Evolutionary conservation across 306 rosid genomes (phyloP).

Genomic region (Prinsepia uniflora): DNA sequence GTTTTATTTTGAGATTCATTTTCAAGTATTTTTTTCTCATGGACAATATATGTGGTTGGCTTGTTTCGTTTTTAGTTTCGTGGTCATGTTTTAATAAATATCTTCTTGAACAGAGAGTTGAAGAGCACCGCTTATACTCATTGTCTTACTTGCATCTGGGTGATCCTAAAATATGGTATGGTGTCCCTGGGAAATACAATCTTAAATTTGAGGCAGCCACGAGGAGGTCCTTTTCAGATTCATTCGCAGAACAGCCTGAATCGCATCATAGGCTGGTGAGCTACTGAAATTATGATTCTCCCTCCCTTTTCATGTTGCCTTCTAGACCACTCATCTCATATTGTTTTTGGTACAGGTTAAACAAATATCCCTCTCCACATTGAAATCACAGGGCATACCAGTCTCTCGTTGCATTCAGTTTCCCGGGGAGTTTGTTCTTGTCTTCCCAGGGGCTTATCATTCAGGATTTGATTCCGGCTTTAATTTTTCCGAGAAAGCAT

Average conservation of each 20-base stretch:
- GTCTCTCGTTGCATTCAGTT: slow-evolving; percentile 72
- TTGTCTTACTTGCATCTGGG: slow-evolving; percentile 72
- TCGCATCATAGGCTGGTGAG: slow-evolving; percentile 54
- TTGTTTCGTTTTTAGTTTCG: neutral
- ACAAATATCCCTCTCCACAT: slow-evolving; percentile 50
- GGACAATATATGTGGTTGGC: neutral
- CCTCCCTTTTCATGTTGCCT: neutral
- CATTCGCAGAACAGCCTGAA: slow-evolving; percentile 30
- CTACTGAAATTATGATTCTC: neutral
- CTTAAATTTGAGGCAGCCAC: slow-evolving; percentile 43
- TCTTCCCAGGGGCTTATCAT: slow-evolving; percentile 71
- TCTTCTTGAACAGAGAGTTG: slow-evolving; percentile 54
- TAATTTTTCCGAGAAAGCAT: slow-evolving; percentile 62
- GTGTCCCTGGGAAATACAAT: slow-evolving; percentile 53
- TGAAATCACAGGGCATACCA: slow-evolving; percentile 66
- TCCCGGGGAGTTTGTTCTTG: slow-evolving; percentile 72
- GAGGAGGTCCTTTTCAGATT: slow-evolving; percentile 40
- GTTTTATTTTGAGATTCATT: neutral
- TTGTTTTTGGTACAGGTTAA: slow-evolving; percentile 43
- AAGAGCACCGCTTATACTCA: slow-evolving; percentile 70
- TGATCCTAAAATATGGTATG: slow-evolving; percentile 74
- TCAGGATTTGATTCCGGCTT: slow-evolving; percentile 85
- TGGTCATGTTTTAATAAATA: neutral
- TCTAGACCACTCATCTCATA: slow-evolving; percentile 19
- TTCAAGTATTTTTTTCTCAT: neutral